phyloP scores from a whole-genome alignment of 129 eudicot genomes.

The Arctium lappa region DNA sequence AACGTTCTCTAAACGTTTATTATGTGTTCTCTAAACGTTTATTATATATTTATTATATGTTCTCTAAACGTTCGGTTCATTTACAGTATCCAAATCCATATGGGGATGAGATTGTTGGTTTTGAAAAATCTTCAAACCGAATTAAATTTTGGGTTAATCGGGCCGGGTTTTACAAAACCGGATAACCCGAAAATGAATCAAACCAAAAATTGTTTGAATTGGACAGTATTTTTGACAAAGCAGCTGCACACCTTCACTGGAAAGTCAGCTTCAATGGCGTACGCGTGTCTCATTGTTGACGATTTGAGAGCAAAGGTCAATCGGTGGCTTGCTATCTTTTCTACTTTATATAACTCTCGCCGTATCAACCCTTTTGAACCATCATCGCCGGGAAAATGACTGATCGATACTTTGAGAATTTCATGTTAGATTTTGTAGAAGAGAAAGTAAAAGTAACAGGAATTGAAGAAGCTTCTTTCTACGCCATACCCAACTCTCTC shows the following conservation, averaged over 20 bases:
- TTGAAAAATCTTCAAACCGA: not conserved
- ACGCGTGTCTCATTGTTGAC: slow-evolving; percentile 16
- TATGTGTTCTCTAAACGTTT: no score
- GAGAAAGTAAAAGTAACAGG: slow-evolving; percentile 32
- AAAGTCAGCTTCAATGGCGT: slow-evolving; percentile 15
- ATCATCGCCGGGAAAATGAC: slow-evolving; percentile 35
- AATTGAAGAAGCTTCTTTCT: slow-evolving; percentile 44
- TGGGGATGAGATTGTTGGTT: no score
- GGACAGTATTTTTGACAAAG: not conserved
- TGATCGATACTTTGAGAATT: slow-evolving; percentile 55
- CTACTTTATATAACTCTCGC: not conserved
- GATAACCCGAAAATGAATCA: not conserved
- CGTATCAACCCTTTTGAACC: not conserved
- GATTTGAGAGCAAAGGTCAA: not conserved
- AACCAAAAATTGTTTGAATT: not conserved
- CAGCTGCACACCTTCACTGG: not conserved
- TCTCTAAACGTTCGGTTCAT: no score
- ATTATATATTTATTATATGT: no score
- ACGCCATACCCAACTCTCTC: slow-evolving; percentile 50
- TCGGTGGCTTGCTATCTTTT: not conserved
- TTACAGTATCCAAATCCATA: no score
- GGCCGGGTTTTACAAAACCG: not conserved
- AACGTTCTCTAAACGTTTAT: no score
- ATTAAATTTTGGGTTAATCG: not conserved
- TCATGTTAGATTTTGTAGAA: slow-evolving; percentile 55